Evolutionary conservation across 2,329 filamentous ascomycete species (phyloP), one percentile per base, ranked within the genome.

Genomic region (Magnaporthiopsis poae): DNA sequence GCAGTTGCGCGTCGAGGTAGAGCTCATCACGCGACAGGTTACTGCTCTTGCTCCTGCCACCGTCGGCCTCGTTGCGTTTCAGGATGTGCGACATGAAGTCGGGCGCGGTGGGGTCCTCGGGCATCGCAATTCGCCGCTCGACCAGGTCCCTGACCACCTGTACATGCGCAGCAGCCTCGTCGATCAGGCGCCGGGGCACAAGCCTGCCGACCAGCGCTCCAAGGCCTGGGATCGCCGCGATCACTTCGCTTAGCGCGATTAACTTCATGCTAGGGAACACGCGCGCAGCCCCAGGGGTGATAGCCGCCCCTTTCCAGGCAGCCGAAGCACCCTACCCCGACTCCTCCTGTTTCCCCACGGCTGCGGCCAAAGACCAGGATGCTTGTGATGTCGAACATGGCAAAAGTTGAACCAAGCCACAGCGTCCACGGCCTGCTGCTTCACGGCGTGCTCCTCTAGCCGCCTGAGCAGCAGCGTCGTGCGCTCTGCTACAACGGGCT

Each of bases 321-420:
- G 15, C 31, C 31, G 15, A n/a, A 62, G 3, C 21, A 62, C 21
- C 61, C 36, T 35, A 35, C 61, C 18, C 21, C 63, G 56, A 63
- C 9, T 61, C 60, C 13, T 67, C 29, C 29, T 31, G 63, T 21
- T 70, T 66, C 61, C 61, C 66, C 66, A 62, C 70, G 69, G 2
- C 68, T 66, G 61, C 69, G 68, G 11, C 68, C 69, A 13, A 71
- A 70, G 46, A 66, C 66, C 35, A 71, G 66, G 46, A 67, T 67
- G 52, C 69, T 68, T 7, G 69, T 71, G 27, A 71, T 66, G 65
- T 71, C 70, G 46, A 71, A 71, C 2, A 64, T 69, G 8, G 61
- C 60, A 39, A 66, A 74, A n/a, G 62, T 74, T 71, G 65, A 72
- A 71, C 73, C 72, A 74, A 62, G 73, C 69, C 25, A 74, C 59